phyloP scores from a whole-genome alignment of 257 asterid genomes.

The Nicotiana paniculata region DNA sequence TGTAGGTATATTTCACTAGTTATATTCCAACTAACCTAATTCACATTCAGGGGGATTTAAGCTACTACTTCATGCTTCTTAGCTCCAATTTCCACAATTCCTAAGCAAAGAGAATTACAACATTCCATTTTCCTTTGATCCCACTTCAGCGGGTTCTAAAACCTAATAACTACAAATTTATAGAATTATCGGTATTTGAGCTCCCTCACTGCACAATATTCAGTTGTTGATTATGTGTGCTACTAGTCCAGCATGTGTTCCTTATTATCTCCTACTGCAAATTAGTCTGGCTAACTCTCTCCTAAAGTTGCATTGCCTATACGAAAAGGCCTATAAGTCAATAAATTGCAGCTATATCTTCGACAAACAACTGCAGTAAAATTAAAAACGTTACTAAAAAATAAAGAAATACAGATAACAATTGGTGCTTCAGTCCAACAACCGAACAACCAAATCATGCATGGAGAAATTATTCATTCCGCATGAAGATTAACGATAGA shows the following conservation, averaged over 20 bases:
- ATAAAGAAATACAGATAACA: background rate
- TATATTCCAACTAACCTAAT: background rate
- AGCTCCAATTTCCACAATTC: background rate
- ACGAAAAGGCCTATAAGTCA: background rate
- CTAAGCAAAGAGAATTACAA: background rate
- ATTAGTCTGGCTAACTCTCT: background rate
- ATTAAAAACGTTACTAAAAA: background rate
- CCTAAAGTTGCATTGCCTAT: background rate
- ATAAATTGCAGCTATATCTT: background rate
- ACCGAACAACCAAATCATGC: background rate
- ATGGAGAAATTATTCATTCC: background rate
- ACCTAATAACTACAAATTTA: background rate
- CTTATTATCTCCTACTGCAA: background rate
- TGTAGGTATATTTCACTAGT: background rate
- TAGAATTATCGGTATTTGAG: background rate
- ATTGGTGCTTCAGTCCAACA: background rate
- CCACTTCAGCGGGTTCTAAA: background rate
- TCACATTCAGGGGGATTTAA: background rate
- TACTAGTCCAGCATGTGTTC: background rate
- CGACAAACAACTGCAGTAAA: background rate
- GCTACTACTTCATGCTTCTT: background rate
- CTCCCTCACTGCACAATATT: background rate
- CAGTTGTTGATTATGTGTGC: background rate
- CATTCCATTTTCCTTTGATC: background rate
- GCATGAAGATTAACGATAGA: background rate